Percentiles rank a stretch among this genome's conserved stretches.
Evolutionary conservation across 164 flowering plant genomes (phyloP).

Genomic region (Hamamelis virginiana): DNA sequence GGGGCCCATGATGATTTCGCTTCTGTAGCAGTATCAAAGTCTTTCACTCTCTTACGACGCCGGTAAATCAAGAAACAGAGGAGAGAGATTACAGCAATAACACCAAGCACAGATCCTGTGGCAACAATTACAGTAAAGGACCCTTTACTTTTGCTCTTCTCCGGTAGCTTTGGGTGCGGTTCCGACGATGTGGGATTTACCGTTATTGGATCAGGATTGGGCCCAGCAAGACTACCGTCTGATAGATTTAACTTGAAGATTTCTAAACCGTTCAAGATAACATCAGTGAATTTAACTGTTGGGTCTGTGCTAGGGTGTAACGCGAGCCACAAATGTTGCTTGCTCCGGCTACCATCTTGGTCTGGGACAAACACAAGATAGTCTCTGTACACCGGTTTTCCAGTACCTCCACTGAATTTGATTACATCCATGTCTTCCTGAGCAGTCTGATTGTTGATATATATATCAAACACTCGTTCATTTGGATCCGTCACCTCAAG

Average conservation of each 20-base stretch:
- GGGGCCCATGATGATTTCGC: constrained; percentile 13
- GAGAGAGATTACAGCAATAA: neutral
- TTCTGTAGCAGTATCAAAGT: neutral
- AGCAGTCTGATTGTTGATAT: constrained; percentile 26
- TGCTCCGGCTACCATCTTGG: neutral
- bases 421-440: constrained; percentile 22
- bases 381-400: constrained; percentile 26
- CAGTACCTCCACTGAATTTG: constrained; percentile 15
- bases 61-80: neutral
- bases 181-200: neutral
- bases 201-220: constrained; percentile 16
- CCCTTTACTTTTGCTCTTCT: neutral
- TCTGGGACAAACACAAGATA: constrained; percentile 11
- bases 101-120: constrained; percentile 1
- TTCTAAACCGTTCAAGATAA: constrained; percentile 52
- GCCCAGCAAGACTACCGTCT: constrained; percentile 24
- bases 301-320: constrained; percentile 20
- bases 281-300: constrained; percentile 20
- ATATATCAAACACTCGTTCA: constrained; percentile 26
- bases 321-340: constrained; percentile 22
- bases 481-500: neutral
- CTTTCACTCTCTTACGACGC: neutral
- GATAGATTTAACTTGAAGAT: constrained; percentile 39
- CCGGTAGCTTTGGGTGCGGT: neutral
- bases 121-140: neutral